Evolutionary conservation across 2,329 filamentous ascomycete species (phyloP), one percentile per base, ranked within the genome.

Genomic region (Fusarium sp.): DNA sequence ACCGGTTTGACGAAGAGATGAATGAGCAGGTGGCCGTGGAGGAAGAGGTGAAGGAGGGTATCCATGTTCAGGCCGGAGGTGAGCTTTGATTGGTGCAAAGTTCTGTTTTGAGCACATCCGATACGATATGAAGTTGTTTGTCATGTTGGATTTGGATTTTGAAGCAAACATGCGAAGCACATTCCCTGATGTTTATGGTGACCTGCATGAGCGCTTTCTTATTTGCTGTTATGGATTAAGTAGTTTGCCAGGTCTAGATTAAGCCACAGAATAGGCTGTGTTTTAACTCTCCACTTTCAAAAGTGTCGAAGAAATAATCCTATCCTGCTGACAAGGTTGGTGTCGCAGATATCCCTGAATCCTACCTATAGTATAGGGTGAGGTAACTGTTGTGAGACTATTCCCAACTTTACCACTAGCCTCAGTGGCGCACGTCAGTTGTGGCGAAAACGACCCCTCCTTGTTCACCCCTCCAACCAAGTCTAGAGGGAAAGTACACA

Each of bases 391-490:
- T 19, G 19, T 19, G 4, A 19, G 4, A 19, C 39, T 23, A 45
- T 47, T 43, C 19, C 39, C 25, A 53, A 19, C 44, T 48, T 47
- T 41, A 37, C 52, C 43, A 54, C 38, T 45, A 42, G 29, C 35
- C 44, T 36, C 35, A 38, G 61, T 64, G 61, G 61, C 57, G 61
- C 53, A 49, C 14, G 36, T 38, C 46, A 62, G 49, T 10, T 66
- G 66, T 67, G 66, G 66, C 66, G 35, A 63, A 60, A 56, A 55
- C 8, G 48, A 66, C 65, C 62, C 67, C 67, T 61, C 60, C 53
- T 53, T 47, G 48, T 53, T 68, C 58, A 68, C 66, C 68, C 68
- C 68, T 70, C 66, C 67, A 63, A 68, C 67, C 58, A 62, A 53
- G 42, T 37, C 33, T 49, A 15, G 36, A 35, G 42, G 25, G 17